Evolutionary conservation across 208 protist genomes (phyloP).

Genomic region (Wallacemonas sp.): DNA sequence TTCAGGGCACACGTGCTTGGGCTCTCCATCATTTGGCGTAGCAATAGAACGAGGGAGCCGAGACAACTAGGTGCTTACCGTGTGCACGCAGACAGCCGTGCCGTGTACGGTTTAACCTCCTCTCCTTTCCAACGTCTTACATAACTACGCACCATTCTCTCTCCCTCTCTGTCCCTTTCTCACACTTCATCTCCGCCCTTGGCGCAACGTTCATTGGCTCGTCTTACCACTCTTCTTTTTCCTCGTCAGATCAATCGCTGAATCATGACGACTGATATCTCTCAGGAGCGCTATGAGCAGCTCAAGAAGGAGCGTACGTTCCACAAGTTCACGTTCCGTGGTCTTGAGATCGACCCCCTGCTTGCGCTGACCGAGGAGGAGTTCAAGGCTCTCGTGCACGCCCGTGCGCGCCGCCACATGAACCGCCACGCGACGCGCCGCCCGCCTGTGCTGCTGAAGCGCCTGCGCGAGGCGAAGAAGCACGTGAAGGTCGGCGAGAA

Average conservation of each 20-base stretch:
- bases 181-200: too few species aligned
- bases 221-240: too few species aligned
- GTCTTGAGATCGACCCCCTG: slow-evolving; percentile 95
- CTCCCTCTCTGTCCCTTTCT: not conserved
- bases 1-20: too few species aligned
- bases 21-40: too few species aligned
- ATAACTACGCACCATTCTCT: not conserved
- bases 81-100: too few species aligned
- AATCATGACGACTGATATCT: slow-evolving; percentile 45
- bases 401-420: slow-evolving; percentile 94
- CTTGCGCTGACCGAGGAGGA: slow-evolving; percentile 93
- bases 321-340: slow-evolving; percentile 98
- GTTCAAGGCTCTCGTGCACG: slow-evolving; percentile 93
- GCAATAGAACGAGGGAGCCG: too few species aligned
- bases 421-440: slow-evolving; percentile 90
- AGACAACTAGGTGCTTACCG: too few species aligned
- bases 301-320: slow-evolving; percentile 98
- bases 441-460: slow-evolving; percentile 95
- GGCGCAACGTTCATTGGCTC: too few species aligned
- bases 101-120: too few species aligned
- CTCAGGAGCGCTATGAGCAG: slow-evolving; percentile 87
- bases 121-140: not conserved
- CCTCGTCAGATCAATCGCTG: not conserved
- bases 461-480: slow-evolving; percentile 97
- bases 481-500: slow-evolving; percentile 96